Percentiles rank a stretch among this genome's conserved stretches.
Conservation (phyloP, 257 asterid genomes). For the Solanum corneliomulleri region DNA sequence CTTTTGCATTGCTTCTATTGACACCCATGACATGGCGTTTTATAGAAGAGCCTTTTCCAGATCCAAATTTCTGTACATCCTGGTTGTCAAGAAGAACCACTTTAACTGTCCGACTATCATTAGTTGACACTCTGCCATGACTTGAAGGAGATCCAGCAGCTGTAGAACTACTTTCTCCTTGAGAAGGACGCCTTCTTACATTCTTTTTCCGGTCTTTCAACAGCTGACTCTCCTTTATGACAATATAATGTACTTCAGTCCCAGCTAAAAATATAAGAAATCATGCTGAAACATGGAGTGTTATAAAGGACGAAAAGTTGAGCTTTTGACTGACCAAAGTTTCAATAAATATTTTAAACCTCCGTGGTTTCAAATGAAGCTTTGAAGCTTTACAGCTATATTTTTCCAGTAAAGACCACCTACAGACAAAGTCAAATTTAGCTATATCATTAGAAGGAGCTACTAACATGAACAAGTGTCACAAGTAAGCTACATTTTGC, state of each 20-base stretch:
- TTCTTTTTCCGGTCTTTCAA: constrained; percentile 88
- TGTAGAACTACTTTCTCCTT: constrained; percentile 48
- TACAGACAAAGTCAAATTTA: constrained; percentile 9
- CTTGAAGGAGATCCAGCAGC: constrained; percentile 31
- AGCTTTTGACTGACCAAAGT: constrained; percentile 61
- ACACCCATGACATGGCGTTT: constrained; percentile 54
- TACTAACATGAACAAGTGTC: not conserved
- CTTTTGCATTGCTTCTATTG: constrained; percentile 47
- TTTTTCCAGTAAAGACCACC: constrained; percentile 98
- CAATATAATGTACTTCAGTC: constrained; percentile 3
- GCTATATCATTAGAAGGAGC: not conserved
- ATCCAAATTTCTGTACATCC: constrained; percentile 54
- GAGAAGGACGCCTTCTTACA: constrained; percentile 46
- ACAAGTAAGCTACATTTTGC: not conserved
- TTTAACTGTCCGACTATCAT: constrained; percentile 53
- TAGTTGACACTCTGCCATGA: constrained; percentile 44
- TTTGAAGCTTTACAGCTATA: constrained; percentile 98
- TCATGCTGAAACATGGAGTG: not conserved
- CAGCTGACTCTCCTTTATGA: constrained; percentile 84
- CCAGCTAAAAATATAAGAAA: not conserved
- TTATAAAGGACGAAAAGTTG: not conserved
- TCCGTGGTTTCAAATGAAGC: constrained; percentile 98
- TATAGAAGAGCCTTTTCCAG: constrained; percentile 63
- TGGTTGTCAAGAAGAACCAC: constrained; percentile 71
- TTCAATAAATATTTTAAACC: constrained; percentile 87